Percentiles rank a stretch among this genome's conserved stretches.
These are phyloP conservation scores for Yamadazyma sp. DNA, from an alignment of 805 yeast species.

Conservation along the genomic window DNA sequence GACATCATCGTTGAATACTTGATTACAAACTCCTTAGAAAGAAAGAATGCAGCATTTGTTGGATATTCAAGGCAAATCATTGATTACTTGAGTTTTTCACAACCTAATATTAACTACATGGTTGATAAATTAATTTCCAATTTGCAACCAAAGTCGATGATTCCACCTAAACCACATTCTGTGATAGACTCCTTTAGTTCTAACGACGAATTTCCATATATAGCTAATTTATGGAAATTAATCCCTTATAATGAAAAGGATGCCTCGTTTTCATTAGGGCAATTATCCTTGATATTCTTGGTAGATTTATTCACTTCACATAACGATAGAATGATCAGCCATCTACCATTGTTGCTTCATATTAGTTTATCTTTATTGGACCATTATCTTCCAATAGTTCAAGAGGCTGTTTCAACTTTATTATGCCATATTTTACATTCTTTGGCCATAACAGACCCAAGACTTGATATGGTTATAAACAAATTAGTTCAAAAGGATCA, in stretches of 20 bases:
- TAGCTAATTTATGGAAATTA: conserved; percentile 68
- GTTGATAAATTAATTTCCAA: conserved; percentile 65
- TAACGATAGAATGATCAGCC: conserved; percentile 55
- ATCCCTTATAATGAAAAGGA: conserved; percentile 55
- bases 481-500: conserved; percentile 53
- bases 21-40: conserved; percentile 61
- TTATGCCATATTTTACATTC: conserved; percentile 70
- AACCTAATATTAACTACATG: conserved; percentile 43
- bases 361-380: conserved; percentile 78
- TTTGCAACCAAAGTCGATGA: conserved; percentile 82
- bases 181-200: conserved; percentile 5
- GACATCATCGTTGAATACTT: conserved; percentile 70
- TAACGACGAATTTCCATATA: conserved; percentile 53
- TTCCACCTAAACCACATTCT: conserved; percentile 55
- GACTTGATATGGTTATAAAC: conserved; percentile 55
- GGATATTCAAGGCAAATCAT: conserved; percentile 78
- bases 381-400: conserved; percentile 80
- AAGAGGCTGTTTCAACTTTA: conserved; percentile 77
- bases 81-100: conserved; percentile 62
- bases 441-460: conserved; percentile 52
- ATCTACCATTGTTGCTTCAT: conserved; percentile 74
- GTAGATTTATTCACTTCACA: conserved; percentile 76
- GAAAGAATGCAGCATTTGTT: conserved; percentile 71
- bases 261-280: conserved; percentile 82
- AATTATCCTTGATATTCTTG: conserved; percentile 77